Conservation (phyloP, 441 rosid genomes). For the Jatropha podagrica region DNA sequence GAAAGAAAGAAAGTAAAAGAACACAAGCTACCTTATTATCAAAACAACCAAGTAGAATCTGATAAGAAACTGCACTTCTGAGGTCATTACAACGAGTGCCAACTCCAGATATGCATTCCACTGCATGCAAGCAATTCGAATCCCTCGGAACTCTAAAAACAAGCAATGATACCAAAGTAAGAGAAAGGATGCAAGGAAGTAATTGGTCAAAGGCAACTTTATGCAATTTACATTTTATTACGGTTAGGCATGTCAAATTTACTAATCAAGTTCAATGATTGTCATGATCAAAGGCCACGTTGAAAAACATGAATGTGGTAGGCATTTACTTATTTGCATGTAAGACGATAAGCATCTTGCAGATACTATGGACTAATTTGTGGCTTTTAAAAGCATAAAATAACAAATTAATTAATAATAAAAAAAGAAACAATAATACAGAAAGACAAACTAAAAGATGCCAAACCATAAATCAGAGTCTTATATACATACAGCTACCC, state of each 20-base stretch:
- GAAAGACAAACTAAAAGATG: not conserved
- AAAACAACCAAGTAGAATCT: conserved; percentile 54
- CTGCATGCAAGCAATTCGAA: conserved; percentile 70
- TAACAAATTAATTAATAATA: not conserved
- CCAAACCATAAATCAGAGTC: not conserved
- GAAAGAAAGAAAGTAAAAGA: not conserved
- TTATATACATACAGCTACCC: not conserved
- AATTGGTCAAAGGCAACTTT: conserved; percentile 1
- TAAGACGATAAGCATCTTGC: not conserved
- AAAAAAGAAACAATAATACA: not conserved
- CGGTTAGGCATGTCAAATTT: not conserved
- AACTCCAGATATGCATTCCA: conserved; percentile 72
- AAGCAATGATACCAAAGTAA: conserved; percentile 7
- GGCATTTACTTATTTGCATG: not conserved
- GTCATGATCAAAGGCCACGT: not conserved
- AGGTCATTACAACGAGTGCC: conserved; percentile 58
- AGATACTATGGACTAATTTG: not conserved
- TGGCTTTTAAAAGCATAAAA: not conserved
- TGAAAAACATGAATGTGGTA: not conserved
- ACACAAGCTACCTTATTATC: conserved; percentile 51
- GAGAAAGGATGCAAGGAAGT: conserved; percentile 16
- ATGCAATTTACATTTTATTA: not conserved
- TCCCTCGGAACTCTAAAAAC: conserved; percentile 66
- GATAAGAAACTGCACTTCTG: conserved; percentile 58
- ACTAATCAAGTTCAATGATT: not conserved